These are phyloP conservation scores for Hypericum androsaemum DNA, from an alignment of 345 rosid species.

Conservation along the genomic window DNA sequence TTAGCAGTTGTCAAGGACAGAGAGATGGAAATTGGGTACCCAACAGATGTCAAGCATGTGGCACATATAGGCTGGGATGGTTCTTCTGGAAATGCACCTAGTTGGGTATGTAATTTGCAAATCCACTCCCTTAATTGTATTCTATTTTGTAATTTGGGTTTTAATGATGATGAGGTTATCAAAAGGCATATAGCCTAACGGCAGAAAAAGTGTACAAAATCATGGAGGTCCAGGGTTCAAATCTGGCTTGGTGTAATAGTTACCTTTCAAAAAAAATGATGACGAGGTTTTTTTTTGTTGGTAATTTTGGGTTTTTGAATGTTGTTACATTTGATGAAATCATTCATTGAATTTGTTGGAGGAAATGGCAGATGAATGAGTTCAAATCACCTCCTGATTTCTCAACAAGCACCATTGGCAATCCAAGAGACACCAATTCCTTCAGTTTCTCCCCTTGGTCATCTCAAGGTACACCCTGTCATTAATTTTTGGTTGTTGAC, in stretches of 20 bases:
- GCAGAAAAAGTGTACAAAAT: too few relatives aligned
- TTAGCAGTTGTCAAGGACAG: conserved; percentile 58
- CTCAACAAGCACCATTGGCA: conserved; percentile 36
- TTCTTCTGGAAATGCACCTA: conserved; percentile 58
- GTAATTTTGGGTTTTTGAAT: conserved; percentile 3
- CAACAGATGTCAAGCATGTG: conserved; percentile 92
- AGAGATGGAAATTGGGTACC: conserved; percentile 82
- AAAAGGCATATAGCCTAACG: too few relatives aligned
- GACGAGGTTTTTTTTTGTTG: not conserved
- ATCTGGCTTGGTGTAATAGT: too few relatives aligned
- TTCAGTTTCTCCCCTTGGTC: conserved; percentile 50
- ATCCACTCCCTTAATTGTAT: too few relatives aligned
- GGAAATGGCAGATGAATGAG: conserved; percentile 63
- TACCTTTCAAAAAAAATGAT: too few relatives aligned
- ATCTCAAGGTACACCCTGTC: conserved; percentile 43
- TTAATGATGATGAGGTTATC: too few relatives aligned
- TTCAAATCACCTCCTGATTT: conserved; percentile 61
- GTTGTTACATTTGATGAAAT: not conserved
- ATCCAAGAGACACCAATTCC: conserved; percentile 47
- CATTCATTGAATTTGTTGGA: too few relatives aligned
- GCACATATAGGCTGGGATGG: conserved; percentile 91
- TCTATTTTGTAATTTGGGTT: too few relatives aligned
- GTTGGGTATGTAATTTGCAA: conserved; percentile 53
- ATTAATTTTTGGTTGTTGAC: not conserved
- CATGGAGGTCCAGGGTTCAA: too few relatives aligned